Evolutionary conservation across 2,329 filamentous ascomycete genomes (phyloP), one percentile per base, ranked within the genome.

Genomic region (Coleophoma eucalyptorum): DNA sequence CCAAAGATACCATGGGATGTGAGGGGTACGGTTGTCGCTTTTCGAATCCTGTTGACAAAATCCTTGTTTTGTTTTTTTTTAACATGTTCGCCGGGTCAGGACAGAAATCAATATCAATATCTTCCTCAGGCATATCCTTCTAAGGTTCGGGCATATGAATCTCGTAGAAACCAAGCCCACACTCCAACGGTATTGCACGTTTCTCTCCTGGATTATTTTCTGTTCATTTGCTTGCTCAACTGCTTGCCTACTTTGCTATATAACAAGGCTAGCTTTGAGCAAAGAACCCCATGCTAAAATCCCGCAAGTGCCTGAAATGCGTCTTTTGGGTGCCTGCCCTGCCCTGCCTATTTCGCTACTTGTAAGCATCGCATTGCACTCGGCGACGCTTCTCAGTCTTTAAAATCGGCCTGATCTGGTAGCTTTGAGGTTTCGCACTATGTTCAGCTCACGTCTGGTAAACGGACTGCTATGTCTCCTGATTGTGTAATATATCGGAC

Each of bases 401-500:
- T 46, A 38, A 12, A 46, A 18, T 26, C 16, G 13, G 18, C 18
- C 15, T 16, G 7, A 21, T 38, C 16, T 20, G 16, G 16, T 11
- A 19, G 40, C 37, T 38, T 7, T 21, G 33, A 44, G n/a, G 18
- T 16, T 19, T 13, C n/a, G 40, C 6, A 13, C 31, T 48, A 33
- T 16, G 31, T 34, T 57, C 50, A 62, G 50, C 57, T 62, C 20
- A 67, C 65, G 43, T 97, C 93, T n/a, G 93, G 93, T 70, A 97
- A 79, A 62, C 93, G 82, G 54, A 97, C 92, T 21, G 93, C 91
- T 67, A 97, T 97, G 68, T 97, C 93, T 58, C 93, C 93, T 13
- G 91, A 96, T 71, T 97, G 94, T 58, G 93, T 99, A 66, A 99
- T 99, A 73, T 99, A 99, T 65, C 94, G 84, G 21, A 99, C 94